A percentile compares a stretch with the other conserved stretches of the same genome.
Evolutionary conservation across 805 yeast genomes (phyloP).

Genomic region (Suhomyces sp.): DNA sequence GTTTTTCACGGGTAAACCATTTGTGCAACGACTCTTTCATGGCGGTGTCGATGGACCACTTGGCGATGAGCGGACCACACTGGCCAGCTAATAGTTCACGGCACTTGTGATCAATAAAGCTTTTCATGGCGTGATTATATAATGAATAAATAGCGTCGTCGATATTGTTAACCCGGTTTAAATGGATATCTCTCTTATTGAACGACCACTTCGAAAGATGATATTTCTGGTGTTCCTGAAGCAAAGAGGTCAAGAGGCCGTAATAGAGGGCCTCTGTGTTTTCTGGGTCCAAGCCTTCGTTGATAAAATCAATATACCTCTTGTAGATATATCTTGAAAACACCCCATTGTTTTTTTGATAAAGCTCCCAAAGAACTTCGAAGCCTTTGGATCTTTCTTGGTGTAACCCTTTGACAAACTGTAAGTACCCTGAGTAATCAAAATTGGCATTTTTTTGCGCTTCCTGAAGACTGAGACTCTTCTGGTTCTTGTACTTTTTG

Average conservation of each 20-base stretch:
- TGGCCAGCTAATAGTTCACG: slow-evolving; percentile 25
- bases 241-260: slow-evolving; percentile 19
- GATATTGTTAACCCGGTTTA: slow-evolving; percentile 2
- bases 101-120: slow-evolving; percentile 28
- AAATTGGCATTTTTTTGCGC: slow-evolving; percentile 33
- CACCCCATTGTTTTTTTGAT: slow-evolving; percentile 19
- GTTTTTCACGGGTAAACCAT: slow-evolving; percentile 20
- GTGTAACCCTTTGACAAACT: slow-evolving; percentile 21
- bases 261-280: slow-evolving; percentile 18
- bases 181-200: slow-evolving; percentile 11
- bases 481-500: not conserved
- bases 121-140: slow-evolving; percentile 22
- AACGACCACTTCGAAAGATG: slow-evolving; percentile 16
- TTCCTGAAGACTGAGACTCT: slow-evolving; percentile 11
- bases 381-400: slow-evolving; percentile 26
- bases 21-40: slow-evolving; percentile 23
- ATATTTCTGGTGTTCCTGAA: slow-evolving; percentile 11
- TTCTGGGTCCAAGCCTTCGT: slow-evolving; percentile 20
- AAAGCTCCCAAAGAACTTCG: slow-evolving; percentile 35
- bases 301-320: slow-evolving; percentile 20
- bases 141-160: slow-evolving; percentile 11
- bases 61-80: slow-evolving; percentile 27
- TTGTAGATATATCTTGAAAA: slow-evolving; percentile 26
- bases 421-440: slow-evolving; percentile 37
- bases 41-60: slow-evolving; percentile 33